Base-by-base conservation (phyloP, 2,329 filamentous ascomycete genomes). In the Stemphylium vesicarium region DNA sequence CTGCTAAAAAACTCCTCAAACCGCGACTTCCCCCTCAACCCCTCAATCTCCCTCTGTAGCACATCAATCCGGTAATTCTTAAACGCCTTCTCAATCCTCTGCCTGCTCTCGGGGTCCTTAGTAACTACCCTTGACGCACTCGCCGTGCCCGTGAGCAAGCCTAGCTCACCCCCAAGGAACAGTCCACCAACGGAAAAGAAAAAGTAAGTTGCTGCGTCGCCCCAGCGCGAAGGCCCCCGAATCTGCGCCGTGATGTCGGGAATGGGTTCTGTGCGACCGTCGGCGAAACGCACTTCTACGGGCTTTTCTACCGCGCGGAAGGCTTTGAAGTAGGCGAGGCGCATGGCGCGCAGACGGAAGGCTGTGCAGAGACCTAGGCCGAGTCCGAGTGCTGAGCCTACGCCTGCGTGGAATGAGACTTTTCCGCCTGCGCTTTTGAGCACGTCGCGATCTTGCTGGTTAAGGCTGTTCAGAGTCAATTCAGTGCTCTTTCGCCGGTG, bases 161-260 rank as follows among this genome's bases (percentile, higher is more conserved):
- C 87, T 11, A 81, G 73, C 74, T 90, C 87, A 7, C 87, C 87
- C 7, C 86, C 86, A 5, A 90, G 59, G 57, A 90, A 85, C 4
- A 88, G 68, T 0, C 87, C 86, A 12, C 85, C 86, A 0, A 83
- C 67, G 0, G 82, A 81, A 41, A 88, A 86, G 66, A 89, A 83
- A 57, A 83, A 82, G 65, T 87, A 88, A 0, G 87, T 84, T 3
- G 84, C 82, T 24, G 85, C 68, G 59, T 90, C 87, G 12, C 86
- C 86, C 43, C 83, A 66, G 0, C 77, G 77, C 2, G 82, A 84
- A 0, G 87, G 87, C 39, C 55, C 55, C 4, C 82, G 80, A 36
- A 89, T 61, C 33, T 85, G 65, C 0, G 80, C 79, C 0, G 83
- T 84, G 32, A 89, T 74, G 62, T 90, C 85, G 0, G 88, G 87